Evolutionary conservation across 345 rosid species (phyloP).

Genomic region (Populus deltoides): DNA sequence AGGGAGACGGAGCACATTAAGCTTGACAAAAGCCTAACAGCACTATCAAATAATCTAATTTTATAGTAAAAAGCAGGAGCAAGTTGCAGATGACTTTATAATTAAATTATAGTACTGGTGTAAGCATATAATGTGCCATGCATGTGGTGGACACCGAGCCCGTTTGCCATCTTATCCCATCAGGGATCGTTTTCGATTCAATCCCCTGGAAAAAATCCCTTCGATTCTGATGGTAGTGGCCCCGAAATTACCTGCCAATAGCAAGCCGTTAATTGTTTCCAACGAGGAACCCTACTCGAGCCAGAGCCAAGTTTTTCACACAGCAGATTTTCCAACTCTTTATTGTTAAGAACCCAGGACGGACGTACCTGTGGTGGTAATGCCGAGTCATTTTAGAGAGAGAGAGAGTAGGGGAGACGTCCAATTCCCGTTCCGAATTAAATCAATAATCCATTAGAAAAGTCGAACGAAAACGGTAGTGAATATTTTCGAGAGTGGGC

Average conservation of each 20-base stretch:
- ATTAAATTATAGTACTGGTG: neutral
- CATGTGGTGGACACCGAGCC: neutral
- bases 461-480: neutral
- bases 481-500: neutral
- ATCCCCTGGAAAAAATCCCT: neutral
- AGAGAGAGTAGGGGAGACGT: neutral
- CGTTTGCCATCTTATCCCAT: neutral
- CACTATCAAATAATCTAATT: neutral
- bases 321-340: neutral
- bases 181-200: neutral
- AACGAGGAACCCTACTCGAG: too few species aligned
- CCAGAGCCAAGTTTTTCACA: too few species aligned
- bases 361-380: too few species aligned
- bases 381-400: too few species aligned
- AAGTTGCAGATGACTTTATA: neutral
- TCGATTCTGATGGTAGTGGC: neutral
- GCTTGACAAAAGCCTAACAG: neutral
- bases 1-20: neutral
- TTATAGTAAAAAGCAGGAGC: constrained; percentile 1
- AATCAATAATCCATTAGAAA: neutral
- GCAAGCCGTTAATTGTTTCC: too few species aligned
- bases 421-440: neutral
- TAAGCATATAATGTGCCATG: neutral
- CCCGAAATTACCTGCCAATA: neutral
- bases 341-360: neutral